Evolutionary conservation across 2,329 filamentous ascomycete genomes (phyloP).

Genomic region (Zymoseptoria passerinii): DNA sequence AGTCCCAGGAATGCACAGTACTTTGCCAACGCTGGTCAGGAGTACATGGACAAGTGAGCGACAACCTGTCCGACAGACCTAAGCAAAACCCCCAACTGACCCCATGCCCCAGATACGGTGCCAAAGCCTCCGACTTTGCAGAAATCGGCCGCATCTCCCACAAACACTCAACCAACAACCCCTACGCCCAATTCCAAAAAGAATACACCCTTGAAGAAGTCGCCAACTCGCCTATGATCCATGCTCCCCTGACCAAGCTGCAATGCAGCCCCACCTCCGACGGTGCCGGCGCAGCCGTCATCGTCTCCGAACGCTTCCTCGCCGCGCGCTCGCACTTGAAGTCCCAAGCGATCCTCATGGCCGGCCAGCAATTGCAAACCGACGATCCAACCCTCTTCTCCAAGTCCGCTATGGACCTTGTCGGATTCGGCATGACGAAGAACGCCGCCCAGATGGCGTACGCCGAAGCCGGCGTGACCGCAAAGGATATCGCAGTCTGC

Average conservation of each 20-base stretch:
- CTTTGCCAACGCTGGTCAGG: slow-evolving; percentile 87
- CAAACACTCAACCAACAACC: slow-evolving; percentile 80
- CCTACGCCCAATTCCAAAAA: slow-evolving; percentile 91
- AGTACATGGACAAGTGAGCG: slow-evolving; percentile 78
- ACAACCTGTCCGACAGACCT: no score
- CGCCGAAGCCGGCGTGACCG: slow-evolving; percentile 58
- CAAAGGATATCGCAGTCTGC: slow-evolving; percentile 69
- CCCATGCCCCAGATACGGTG: slow-evolving; percentile 51
- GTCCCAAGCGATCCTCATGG: slow-evolving; percentile 76
- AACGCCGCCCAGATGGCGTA: slow-evolving; percentile 62
- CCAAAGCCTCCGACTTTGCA: slow-evolving; percentile 75
- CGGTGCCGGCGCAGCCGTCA: slow-evolving; percentile 76
- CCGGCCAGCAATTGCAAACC: slow-evolving; percentile 79
- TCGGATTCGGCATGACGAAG: slow-evolving; percentile 80
- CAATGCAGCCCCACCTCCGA: slow-evolving; percentile 97
- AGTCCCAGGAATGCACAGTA: slow-evolving; percentile 50
- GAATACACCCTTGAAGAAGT: slow-evolving; percentile 84
- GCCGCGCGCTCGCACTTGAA: slow-evolving; percentile 69
- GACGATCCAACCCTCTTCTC: slow-evolving; percentile 75
- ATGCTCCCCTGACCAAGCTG: slow-evolving; percentile 86
- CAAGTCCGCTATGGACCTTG: slow-evolving; percentile 71
- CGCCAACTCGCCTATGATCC: slow-evolving; percentile 65
- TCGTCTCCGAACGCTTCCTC: slow-evolving; percentile 85
- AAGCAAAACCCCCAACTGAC: not conserved
- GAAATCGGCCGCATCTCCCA: slow-evolving; percentile 93